Evolutionary conservation across 352 stramenopile genomes (phyloP).

Genomic region (Phytophthora pistaciae): DNA sequence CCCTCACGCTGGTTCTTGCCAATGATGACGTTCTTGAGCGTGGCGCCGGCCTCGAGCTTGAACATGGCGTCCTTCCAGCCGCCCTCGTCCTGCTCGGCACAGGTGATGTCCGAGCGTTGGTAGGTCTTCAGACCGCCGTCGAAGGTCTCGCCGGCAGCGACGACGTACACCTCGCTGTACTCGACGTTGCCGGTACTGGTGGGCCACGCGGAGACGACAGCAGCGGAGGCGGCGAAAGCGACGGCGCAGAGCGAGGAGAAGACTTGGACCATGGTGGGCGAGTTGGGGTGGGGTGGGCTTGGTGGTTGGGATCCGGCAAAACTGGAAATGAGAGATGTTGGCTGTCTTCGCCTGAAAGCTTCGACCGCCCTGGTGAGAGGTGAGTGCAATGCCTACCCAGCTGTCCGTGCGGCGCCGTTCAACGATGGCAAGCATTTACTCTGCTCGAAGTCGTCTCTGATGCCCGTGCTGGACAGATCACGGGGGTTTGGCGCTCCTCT

Average conservation of each 20-base stretch:
- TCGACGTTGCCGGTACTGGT: slow-evolving; percentile 37
- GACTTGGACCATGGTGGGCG: slow-evolving; percentile 26
- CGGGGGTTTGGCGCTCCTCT: slow-evolving; percentile 11
- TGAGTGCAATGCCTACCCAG: slow-evolving; percentile 2
- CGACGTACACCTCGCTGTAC: slow-evolving; percentile 41
- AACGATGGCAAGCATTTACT: slow-evolving; percentile 10
- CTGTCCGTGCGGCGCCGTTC: slow-evolving; percentile 19
- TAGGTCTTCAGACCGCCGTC: slow-evolving; percentile 51
- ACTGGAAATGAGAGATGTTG: slow-evolving; percentile 35
- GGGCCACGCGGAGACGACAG: slow-evolving; percentile 32
- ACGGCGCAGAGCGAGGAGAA: slow-evolving; percentile 23
- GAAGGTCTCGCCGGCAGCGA: slow-evolving; percentile 39
- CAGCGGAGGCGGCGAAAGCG: slow-evolving; percentile 12
- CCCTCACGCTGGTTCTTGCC: slow-evolving; percentile 45
- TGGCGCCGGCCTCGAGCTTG: slow-evolving; percentile 42
- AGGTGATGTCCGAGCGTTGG: slow-evolving; percentile 47
- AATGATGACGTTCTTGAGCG: slow-evolving; percentile 56
- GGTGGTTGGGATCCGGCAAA: slow-evolving; percentile 13
- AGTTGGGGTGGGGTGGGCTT: slow-evolving; percentile 5
- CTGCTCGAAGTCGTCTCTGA: slow-evolving; percentile 8
- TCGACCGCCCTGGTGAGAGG: neutral
- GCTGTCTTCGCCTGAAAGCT: neutral
- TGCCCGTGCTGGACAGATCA: slow-evolving; percentile 31
- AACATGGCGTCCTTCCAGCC: slow-evolving; percentile 39
- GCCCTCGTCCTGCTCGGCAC: slow-evolving; percentile 35